Base-by-base conservation (phyloP, 495 filamentous ascomycete species). In the Podospora pseudopauciseta region DNA sequence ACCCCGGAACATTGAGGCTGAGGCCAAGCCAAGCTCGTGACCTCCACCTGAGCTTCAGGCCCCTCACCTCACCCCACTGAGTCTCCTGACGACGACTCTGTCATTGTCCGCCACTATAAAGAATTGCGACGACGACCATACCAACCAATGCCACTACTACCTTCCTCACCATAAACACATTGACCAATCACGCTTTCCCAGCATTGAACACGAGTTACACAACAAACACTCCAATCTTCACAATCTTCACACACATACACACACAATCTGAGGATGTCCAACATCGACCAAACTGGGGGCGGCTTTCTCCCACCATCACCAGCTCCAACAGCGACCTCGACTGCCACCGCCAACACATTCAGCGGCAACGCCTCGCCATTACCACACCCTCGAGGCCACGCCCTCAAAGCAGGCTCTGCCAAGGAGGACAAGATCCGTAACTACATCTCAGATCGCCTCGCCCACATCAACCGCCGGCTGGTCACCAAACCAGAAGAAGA, bases 351-450 rank as follows among this genome's bases (percentile, higher is more conserved):
- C n/a, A 13, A 76, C 39, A 72, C 68, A 7, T 77, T 76, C 0
- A 72, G 76, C 5, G 78, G 83, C 0, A 69, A 73, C 4, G 15
- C 39, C 39, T 58, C 55, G 6, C 55, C 55, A 20, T 83, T 94
- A 4, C 91, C 91, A 1, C 84, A 84, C 61, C 88, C 89, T 3
- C 87, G 92, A 65, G 76, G 80, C 26, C 83, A 84, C 20, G 88
- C 92, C 0, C 79, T 96, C 6, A 84, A 82, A 32, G 79, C 90
- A 0, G 93, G 93, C 1, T 90, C 91, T 0, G 75, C 79, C 7
- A 95, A 94, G 75, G 93, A 97, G 76, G 88, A 87, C 65, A 81
- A 84, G n/a, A 86, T 92, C 58, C 87, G 93, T 67, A 81, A 87
- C 32, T 89, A 90, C 78, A 83, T 93, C 3, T 88, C 91, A 61